Percentiles rank a stretch among this genome's conserved stretches.
phyloP scores from a whole-genome alignment of 768 basidiomycete genomes.

The Boletus rufocinnamomeus region DNA sequence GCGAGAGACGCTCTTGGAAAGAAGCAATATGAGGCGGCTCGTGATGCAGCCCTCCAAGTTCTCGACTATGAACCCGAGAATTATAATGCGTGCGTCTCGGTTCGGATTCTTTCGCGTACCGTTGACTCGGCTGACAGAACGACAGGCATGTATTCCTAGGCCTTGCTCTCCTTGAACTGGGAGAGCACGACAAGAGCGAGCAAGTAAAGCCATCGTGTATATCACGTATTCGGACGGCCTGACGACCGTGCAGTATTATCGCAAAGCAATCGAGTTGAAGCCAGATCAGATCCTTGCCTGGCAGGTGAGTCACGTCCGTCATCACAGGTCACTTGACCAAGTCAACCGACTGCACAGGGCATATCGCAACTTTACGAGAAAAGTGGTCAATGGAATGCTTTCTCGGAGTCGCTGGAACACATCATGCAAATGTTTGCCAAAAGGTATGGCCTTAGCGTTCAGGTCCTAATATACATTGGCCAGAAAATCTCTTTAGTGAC shows the following conservation, averaged over 20 bases:
- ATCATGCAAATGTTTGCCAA: slow-evolving; percentile 61
- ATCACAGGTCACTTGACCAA: slow-evolving; percentile 11
- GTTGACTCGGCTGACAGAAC: slow-evolving; percentile 4
- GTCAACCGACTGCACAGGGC: slow-evolving; percentile 49
- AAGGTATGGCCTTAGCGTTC: slow-evolving; percentile 44
- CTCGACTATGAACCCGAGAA: slow-evolving; percentile 78
- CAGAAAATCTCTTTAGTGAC: slow-evolving; percentile 44
- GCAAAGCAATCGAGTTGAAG: slow-evolving; percentile 69
- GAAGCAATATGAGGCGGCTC: slow-evolving; percentile 72
- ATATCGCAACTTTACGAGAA: slow-evolving; percentile 73
- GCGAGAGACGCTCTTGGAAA: slow-evolving; percentile 74
- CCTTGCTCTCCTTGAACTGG: slow-evolving; percentile 75
- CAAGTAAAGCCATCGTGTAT: slow-evolving; percentile 58
- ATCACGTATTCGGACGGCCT: slow-evolving; percentile 12
- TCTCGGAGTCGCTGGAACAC: slow-evolving; percentile 52
- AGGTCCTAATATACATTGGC: too few species aligned
- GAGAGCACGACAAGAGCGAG: slow-evolving; percentile 74
- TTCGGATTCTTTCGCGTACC: background rate
- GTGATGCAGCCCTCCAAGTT: slow-evolving; percentile 63
- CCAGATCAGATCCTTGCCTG: slow-evolving; percentile 75
- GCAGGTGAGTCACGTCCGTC: slow-evolving; percentile 57
- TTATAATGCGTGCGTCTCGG: slow-evolving; percentile 78
- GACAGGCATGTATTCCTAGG: slow-evolving; percentile 84
- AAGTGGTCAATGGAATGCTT: slow-evolving; percentile 56
- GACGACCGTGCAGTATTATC: slow-evolving; percentile 60